Evolutionary conservation across 1,139 yeast genomes (phyloP).

Genomic region (Magnusiomyces paraingens): DNA sequence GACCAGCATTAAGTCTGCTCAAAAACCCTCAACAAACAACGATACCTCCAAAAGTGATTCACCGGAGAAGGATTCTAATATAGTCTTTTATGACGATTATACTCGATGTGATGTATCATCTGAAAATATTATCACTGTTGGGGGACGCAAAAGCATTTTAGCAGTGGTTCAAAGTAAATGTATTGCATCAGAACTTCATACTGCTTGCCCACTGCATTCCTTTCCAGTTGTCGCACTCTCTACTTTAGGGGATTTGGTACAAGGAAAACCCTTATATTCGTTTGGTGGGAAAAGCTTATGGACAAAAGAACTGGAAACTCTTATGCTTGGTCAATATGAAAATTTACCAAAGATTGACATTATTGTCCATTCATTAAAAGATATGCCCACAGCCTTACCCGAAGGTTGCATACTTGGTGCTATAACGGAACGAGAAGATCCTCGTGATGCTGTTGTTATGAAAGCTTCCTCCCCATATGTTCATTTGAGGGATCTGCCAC

Average conservation of each 20-base stretch:
- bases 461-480: conserved; percentile 56
- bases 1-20: neutral
- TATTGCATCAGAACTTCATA: conserved; percentile 57
- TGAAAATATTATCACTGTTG: conserved; percentile 39
- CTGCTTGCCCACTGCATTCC: conserved; percentile 44
- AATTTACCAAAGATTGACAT: conserved; percentile 67
- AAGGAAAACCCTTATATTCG: conserved; percentile 77
- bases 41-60: neutral
- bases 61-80: conserved; percentile 16
- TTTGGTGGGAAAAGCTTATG: conserved; percentile 95
- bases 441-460: conserved; percentile 92
- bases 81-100: conserved; percentile 14
- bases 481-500: conserved; percentile 66
- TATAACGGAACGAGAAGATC: conserved; percentile 78
- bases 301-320: conserved; percentile 89
- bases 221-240: conserved; percentile 72
- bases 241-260: conserved; percentile 87
- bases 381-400: conserved; percentile 89
- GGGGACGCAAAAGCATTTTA: conserved; percentile 81
- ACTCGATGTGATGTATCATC: conserved; percentile 9
- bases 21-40: neutral
- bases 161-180: conserved; percentile 84
- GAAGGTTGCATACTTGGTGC: conserved; percentile 88
- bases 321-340: conserved; percentile 58
- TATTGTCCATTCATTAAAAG: conserved; percentile 90